Base-by-base conservation (phyloP, 2,329 filamentous ascomycete genomes). In the Penicillium sp. region DNA sequence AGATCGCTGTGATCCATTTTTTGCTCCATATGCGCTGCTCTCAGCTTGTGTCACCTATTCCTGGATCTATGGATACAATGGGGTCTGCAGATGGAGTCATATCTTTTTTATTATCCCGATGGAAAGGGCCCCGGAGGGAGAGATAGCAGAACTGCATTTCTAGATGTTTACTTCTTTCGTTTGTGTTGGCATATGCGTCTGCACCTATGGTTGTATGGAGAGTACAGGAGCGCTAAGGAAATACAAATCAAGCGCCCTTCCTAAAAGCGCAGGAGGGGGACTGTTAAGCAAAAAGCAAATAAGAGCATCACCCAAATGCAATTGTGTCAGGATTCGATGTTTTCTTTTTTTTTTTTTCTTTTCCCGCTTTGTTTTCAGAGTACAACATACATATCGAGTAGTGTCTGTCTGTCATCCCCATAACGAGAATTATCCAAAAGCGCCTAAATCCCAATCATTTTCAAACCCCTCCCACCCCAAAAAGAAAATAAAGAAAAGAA, bases 261-360 rank as follows among this genome's bases (percentile, higher is more conserved):
- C 18, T 39, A 34, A 40, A 53, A 32, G 31, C 29, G 49, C 5
- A 44, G 20, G 38, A 42, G 26, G n/a, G 13, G 11, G 11, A 50
- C 14, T 29, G 2, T 14, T 11, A 42, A 31, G 29, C 4, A 35
- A 44, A 43, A 43, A 26, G 38, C 29, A 51, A 51, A 48, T 18
- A 37, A 18, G 20, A 44, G 7, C 8, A 31, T 20, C 11, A 32
- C 8, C 11, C 42, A 47, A 47, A 42, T 43, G 18, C 13, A 37
- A 43, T 50, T 40, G 35, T 56, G 46, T 55, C 50, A 59, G 50
- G 22, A 53, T 26, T 35, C 40, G 50, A 45, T 34, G 24, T 51
- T 49, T 34, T 20, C 29, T 58, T 39, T 44, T 57, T 26, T 16
- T n/a, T 18, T 10, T 45, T 31, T 49, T 32, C 3, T 14, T 32